Evolutionary conservation across 2,329 filamentous ascomycete species (phyloP), one percentile per base, ranked within the genome.

Genomic region (Claviceps cyperi): DNA sequence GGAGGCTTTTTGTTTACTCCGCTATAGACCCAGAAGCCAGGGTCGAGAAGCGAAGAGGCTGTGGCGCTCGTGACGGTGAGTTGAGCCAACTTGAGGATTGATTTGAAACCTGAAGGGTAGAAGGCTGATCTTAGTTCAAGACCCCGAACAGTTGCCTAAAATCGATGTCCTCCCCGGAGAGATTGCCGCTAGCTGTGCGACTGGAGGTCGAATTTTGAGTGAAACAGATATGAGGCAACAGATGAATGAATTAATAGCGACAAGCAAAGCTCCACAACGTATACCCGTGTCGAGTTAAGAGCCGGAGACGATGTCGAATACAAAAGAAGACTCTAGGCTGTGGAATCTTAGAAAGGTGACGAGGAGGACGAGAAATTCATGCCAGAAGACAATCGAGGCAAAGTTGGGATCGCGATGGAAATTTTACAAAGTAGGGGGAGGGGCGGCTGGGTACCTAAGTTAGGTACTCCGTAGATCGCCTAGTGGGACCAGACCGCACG

Each of bases 1-100:
- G 91, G 91, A 68, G 92, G 91, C 74, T 94, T 91, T 76, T 89
- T 92, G 77, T 92, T 87, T 75, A 89, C 86, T 84, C 91, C 90
- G 77, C 83, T 83, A 70, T 91, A 91, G 81, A 94, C 89, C 89
- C 89, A 87, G 77, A 83, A 82, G 68, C 83, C 82, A 71, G 89
- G 91, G 77, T 88, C 88, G 69, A 91, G 83, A 74, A 94, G 86
- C 80, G 88, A 90, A 64, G 84, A 76, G 73, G 84, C 83, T 69
- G 81, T 83, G 69, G 85, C 79, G 72, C 53, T 78, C 72, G 70
- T 76, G 69, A 71, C 76, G 75, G 77, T 79, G 80, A 81, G 74
- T 77, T 84, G 85, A 87, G 87, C 88, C 88, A 94, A 94, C 81
- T 94, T 94, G 88, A 80, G 84, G 80, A 79, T 80, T 70, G 80